phyloP scores from a whole-genome alignment of 2,329 filamentous ascomycete genomes.

The Talaromyces funiculosus region DNA sequence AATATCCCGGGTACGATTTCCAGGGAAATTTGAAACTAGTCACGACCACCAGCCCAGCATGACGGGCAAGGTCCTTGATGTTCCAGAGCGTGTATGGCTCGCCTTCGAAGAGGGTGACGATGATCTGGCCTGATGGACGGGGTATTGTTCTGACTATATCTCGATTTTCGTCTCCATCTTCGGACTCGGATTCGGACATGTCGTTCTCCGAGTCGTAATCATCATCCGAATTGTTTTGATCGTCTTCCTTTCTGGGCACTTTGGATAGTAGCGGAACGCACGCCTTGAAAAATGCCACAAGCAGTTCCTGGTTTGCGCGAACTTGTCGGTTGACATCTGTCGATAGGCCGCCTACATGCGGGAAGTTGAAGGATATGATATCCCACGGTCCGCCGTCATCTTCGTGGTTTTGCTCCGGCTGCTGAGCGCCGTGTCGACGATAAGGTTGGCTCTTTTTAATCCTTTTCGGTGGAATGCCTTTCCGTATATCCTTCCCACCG shows the following conservation, averaged over 20 bases:
- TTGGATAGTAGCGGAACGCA: slow-evolving; percentile 37
- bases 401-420: background rate
- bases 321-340: slow-evolving; percentile 95
- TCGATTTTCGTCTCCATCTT: slow-evolving; percentile 17
- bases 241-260: slow-evolving; percentile 17
- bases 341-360: slow-evolving; percentile 84
- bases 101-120: slow-evolving; percentile 87
- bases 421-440: background rate
- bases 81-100: slow-evolving; percentile 97
- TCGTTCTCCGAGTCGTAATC: slow-evolving; percentile 12
- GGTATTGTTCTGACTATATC: slow-evolving; percentile 17
- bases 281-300: slow-evolving; percentile 45
- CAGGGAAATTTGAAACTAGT: slow-evolving; percentile 46
- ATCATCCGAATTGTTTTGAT: slow-evolving; percentile 19
- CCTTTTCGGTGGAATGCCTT: slow-evolving; percentile 32
- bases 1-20: slow-evolving; percentile 43
- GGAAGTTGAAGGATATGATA: slow-evolving; percentile 90
- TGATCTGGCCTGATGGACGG: slow-evolving; percentile 49
- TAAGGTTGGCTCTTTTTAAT: slow-evolving; percentile 19
- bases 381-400: slow-evolving; percentile 53
- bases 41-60: slow-evolving; percentile 47
- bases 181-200: slow-evolving; percentile 10
- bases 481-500: slow-evolving; percentile 41
- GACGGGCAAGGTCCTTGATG: slow-evolving; percentile 75
- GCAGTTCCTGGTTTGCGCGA: slow-evolving; percentile 69